Evolutionary conservation across 2,329 filamentous ascomycete genomes (phyloP), one percentile per base, ranked within the genome.

Genomic region (Alternaria sp.): DNA sequence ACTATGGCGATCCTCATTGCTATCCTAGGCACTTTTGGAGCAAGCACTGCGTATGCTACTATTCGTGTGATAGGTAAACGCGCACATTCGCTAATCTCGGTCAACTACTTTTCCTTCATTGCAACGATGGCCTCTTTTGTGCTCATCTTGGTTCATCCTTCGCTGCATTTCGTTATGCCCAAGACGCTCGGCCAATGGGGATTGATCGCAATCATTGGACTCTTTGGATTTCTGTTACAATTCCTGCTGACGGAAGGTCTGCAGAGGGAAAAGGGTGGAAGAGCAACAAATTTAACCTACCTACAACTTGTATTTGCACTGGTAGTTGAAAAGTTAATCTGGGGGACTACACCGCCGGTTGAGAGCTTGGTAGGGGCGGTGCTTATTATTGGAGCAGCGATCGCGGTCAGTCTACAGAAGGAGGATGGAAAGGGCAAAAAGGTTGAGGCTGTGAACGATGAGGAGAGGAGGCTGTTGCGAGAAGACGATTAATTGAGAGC

Each of bases 41-140:
- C 88, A 7, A 41, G 52, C 16, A 54, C 44, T 16, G 91, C 92
- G 6, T 92, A 89, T 72, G 91, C 88, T 0, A 86, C 87, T 1
- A 91, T 96, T 66, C 86, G 92, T 9, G 87, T 89, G 72, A 94
- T 96, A 63, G 93, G 93, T 5, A 87, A 87, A 67, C 86, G 91
- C 28, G 89, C 91, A 0, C 92, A 96, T 71, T 87, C 92, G 0
- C 82, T 96, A 22, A 88, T 96, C 59, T 90, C 87, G 5, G 91
- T 96, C 54, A 94, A 92, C 70, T 94, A 93, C 78, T 96, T 96
- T 71, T 87, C 88, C 3, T 80, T 83, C 3, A 89, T 87, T 75
- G 90, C 89, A 62, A 88, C 87, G 0, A 63, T 92, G 1, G 87
- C 94, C 47, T 88, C 88, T 24, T 75, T 84, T 3, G 61, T 86